Conservation (phyloP, 2,329 filamentous ascomycete species). For the Penicillium sp. region DNA sequence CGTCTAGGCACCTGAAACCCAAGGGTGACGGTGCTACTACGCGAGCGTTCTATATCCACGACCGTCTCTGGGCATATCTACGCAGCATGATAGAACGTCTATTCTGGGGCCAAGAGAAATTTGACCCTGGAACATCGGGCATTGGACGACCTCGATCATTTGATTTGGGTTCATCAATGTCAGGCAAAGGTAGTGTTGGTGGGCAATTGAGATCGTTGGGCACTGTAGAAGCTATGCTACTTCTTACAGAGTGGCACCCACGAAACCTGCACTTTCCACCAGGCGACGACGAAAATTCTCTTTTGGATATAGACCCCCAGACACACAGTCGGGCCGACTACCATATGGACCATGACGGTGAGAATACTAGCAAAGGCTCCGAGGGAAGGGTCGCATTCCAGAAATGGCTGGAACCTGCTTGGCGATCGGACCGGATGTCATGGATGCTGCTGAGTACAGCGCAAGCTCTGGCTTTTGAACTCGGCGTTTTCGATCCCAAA, state of each 20-base stretch:
- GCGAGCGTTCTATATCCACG: constrained; percentile 85
- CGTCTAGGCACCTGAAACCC: constrained; percentile 80
- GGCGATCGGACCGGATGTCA: constrained; percentile 92
- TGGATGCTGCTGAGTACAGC: constrained; percentile 96
- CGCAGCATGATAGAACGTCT: constrained; percentile 93
- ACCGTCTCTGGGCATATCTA: constrained; percentile 91
- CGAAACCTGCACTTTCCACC: constrained; percentile 88
- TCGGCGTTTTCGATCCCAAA: constrained; percentile 91
- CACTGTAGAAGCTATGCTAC: constrained; percentile 89
- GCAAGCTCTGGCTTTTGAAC: constrained; percentile 84
- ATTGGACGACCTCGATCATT: constrained; percentile 68
- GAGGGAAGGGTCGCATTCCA: constrained; percentile 79
- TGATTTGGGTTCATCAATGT: constrained; percentile 56
- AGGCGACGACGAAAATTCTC: constrained; percentile 62
- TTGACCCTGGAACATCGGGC: constrained; percentile 65
- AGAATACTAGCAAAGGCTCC: constrained; percentile 49
- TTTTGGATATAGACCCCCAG: constrained; percentile 69
- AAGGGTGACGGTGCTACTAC: constrained; percentile 76
- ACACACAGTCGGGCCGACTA: constrained; percentile 52
- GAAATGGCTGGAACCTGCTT: constrained; percentile 94
- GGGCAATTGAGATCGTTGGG: constrained; percentile 84
- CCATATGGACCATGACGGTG: constrained; percentile 40
- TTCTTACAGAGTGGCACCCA: constrained; percentile 96
- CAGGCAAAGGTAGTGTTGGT: constrained; percentile 54
- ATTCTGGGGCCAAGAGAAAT: constrained; percentile 94